Evolutionary conservation across 495 filamentous ascomycete species (phyloP).

Genomic region (Penicillium lagena): DNA sequence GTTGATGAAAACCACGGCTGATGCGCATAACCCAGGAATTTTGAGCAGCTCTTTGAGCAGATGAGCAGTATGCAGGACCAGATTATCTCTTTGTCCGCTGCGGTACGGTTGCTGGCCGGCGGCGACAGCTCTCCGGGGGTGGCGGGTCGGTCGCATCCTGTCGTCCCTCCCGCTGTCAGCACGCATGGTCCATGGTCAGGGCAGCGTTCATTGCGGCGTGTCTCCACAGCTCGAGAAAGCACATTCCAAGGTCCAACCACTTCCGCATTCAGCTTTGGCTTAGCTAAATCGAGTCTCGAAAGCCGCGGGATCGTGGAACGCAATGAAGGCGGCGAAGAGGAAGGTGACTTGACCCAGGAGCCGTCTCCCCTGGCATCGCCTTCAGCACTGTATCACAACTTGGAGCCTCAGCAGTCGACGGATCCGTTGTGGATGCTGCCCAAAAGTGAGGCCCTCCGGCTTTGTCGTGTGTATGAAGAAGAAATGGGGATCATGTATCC

Average conservation of each 20-base stretch:
- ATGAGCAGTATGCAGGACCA: constrained; percentile 35
- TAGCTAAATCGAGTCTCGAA: constrained; percentile 74
- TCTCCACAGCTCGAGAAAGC: constrained; percentile 19
- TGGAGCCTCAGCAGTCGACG: constrained; percentile 25
- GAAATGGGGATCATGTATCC: constrained; percentile 89
- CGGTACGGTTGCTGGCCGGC: constrained; percentile 22
- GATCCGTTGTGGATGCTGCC: constrained; percentile 73
- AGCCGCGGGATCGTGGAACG: constrained; percentile 67
- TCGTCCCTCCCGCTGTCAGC: constrained; percentile 1
- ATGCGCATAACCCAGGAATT: constrained; percentile 8
- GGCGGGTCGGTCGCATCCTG: constrained; percentile 1
- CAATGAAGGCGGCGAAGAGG: constrained; percentile 41
- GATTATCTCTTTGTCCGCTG: constrained; percentile 20
- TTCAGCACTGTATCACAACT: constrained; percentile 34
- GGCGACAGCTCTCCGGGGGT: constrained; percentile 5
- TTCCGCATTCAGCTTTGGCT: constrained; percentile 70
- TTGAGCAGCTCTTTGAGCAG: constrained; percentile 26
- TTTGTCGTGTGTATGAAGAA: constrained; percentile 72
- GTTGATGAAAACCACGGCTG: neutral
- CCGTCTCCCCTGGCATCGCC: constrained; percentile 46
- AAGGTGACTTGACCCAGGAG: constrained; percentile 35
- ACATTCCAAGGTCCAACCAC: constrained; percentile 79
- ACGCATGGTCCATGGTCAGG: constrained; percentile 1
- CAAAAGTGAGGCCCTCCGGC: constrained; percentile 68
- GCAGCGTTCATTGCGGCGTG: constrained; percentile 15